A percentile compares a stretch with the other conserved stretches of the same genome.
Conservation (phyloP, 768 basidiomycete genomes). For the Kockovaella imperatae region DNA sequence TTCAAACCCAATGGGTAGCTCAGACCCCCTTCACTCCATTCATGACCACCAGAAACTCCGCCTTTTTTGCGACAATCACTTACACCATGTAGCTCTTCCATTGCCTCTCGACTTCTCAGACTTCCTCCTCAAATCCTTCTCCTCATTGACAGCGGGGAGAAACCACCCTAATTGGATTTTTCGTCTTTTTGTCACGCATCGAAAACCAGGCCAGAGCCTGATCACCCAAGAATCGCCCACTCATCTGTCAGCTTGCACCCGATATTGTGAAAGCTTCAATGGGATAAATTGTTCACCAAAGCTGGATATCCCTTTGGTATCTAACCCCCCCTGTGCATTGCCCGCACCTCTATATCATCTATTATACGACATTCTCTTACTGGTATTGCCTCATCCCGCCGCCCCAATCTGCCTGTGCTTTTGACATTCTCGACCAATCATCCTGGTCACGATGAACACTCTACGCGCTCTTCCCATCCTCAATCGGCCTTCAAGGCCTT, state of each 20-base stretch:
- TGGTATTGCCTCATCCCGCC: no score
- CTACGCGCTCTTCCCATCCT: slow-evolving; percentile 43
- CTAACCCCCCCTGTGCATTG: no score
- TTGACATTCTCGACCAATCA: neutral
- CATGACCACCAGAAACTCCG: no score
- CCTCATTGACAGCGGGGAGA: slow-evolving; percentile 39
- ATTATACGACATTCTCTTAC: no score
- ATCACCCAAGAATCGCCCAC: no score
- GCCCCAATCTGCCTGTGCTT: no score
- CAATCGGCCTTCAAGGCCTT: slow-evolving; percentile 41
- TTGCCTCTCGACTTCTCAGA: slow-evolving; percentile 28
- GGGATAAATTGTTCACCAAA: slow-evolving; percentile 12
- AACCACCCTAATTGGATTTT: slow-evolving; percentile 43
- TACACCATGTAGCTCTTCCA: slow-evolving; percentile 17
- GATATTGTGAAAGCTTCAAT: no score
- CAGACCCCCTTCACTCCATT: neutral
- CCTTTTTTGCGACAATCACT: neutral
- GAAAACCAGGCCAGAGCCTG: neutral
- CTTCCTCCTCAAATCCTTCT: slow-evolving; percentile 37
- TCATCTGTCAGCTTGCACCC: no score
- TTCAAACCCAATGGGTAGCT: neutral
- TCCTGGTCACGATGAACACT: slow-evolving; percentile 35
- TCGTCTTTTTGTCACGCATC: neutral
- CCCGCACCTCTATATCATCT: no score
- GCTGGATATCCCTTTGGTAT: no score